Base-by-base conservation (phyloP, 139 green algal species). In the Picochlorum sp. region DNA sequence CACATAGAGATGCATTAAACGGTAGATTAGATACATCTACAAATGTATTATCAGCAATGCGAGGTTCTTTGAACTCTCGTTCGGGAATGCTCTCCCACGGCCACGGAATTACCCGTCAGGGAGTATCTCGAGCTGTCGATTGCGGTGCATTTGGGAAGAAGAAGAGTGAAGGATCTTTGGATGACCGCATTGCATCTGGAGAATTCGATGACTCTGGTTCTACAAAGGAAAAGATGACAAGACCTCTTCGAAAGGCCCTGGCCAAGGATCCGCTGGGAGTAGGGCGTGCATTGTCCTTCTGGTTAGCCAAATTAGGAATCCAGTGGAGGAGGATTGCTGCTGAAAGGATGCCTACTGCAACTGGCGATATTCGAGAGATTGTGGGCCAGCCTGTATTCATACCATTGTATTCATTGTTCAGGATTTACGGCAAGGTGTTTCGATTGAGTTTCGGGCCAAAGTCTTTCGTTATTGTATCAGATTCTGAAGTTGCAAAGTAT, bases 311-410 rank as follows among this genome's bases (percentile, higher is more conserved):
- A 0, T 13, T 87, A 15, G 90, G 87, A 2, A 73, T 74, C 26
- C 30, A 66, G 13, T 97, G 88, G 90, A 68, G 77, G 14, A 37
- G 56, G 0, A 24, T 69, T 3, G 86, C 86, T 0, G 67, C 80
- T 0, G 49, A 61, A 31, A 71, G 73, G 52, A 95, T 97, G 85
- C 91, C 91, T 3, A 80, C 80, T 57, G 88, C 88, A 18, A 73
- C 49, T 0, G 88, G 88, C 3, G 90, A 96, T 76, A 86, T 96
- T 37, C 77, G 90, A 2, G 83, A 95, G 66, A 94, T 97, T 23
- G 77, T 98, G 41, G 92, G 83, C 1, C 78, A 96, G 81, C 92
- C 92, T 5, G 85, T 97, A n/a, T 98, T 98, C 65, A 74, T 97
- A 6, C 86, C 89, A 21, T 81, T 98, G 20, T 96, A 91, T 82